These are phyloP conservation scores for Pisolithus sp. DNA, from an alignment of 768 basidiomycete species.

Conservation along the genomic window DNA sequence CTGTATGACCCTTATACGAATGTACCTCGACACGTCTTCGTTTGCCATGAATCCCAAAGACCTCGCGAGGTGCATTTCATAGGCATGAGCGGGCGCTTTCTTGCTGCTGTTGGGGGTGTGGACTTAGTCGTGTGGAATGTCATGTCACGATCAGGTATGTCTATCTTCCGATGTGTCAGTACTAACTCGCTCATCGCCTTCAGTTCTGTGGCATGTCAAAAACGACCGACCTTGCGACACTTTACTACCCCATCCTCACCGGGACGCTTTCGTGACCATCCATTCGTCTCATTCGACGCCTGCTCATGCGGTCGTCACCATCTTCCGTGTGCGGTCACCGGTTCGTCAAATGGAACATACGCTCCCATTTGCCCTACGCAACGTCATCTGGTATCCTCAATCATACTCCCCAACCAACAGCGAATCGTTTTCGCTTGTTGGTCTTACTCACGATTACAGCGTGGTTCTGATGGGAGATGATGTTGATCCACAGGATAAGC, in stretches of 20 bases:
- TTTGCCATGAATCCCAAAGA: constrained; percentile 45
- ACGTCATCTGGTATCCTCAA: constrained; percentile 34
- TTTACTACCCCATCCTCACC: constrained; percentile 49
- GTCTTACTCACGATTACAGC: constrained; percentile 61
- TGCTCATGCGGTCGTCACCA: constrained; percentile 34
- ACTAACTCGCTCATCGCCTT: background rate
- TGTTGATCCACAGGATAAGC: constrained; percentile 34
- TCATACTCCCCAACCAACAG: constrained; percentile 28
- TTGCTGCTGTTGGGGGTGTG: constrained; percentile 46
- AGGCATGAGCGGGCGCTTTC: constrained; percentile 63
- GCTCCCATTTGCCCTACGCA: constrained; percentile 62
- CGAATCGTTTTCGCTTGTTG: constrained; percentile 52
- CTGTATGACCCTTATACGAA: constrained; percentile 70
- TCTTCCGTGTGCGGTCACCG: constrained; percentile 44
- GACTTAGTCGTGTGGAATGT: constrained; percentile 71
- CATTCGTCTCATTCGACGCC: constrained; percentile 29
- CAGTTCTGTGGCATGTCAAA: constrained; percentile 58
- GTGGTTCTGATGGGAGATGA: constrained; percentile 66
- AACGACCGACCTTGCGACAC: constrained; percentile 32
- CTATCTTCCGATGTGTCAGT: background rate
- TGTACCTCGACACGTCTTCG: constrained; percentile 52
- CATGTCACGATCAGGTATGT: constrained; percentile 52
- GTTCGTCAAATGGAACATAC: constrained; percentile 36
- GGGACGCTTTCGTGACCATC: constrained; percentile 57
- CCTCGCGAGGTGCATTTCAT: constrained; percentile 54